Base-by-base conservation (phyloP, 176 grass and related monocot genomes). In the Aechmea fasciata region DNA sequence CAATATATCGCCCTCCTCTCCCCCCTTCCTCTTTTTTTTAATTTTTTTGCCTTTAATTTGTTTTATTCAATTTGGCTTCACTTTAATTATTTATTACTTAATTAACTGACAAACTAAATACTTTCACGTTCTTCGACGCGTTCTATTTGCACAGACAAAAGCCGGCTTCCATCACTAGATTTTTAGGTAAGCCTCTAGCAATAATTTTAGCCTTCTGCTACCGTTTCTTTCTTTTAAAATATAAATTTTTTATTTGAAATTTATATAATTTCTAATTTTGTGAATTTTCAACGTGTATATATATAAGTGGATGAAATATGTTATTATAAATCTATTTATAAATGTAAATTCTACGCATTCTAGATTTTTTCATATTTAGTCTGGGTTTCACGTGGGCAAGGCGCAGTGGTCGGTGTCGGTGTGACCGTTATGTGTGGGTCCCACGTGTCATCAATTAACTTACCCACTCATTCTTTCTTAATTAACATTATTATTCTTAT, bases 41-140 rank as follows among this genome's bases (percentile, higher is more conserved):
- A 0, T 3, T 3, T 41, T 41, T 33, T 3, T 3, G 3, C 33
- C 33, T 41, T 41, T 41, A n/a, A n/a, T n/a, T 41, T 41, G 33
- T 41, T 41, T 41, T 41, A 41, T 41, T 41, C 33, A 41, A 41
- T 41, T 41, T 41, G 33, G 33, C 33, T 41, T 7, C 33, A 41
- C 33, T 41, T 41, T 41, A 41, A 41, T 41, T 41, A 61, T 59
- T 19, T 59, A 59, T 57, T 13, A n/a, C 15, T 17, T 17, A 17
- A 17, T 57, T 59, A 59, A 17, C 14, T 18, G 55, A 61, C 55
- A 61, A 61, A 19, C 4, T 7, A 61, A 61, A 9, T 2, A 18
- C 55, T 61, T 61, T 61, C 55, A 22, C 55, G 17, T 61, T 22
- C n/a, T 61, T 61, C 55, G 13, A 61, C 55, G 55, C 55, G 55